Evolutionary conservation across 2,329 filamentous ascomycete species (phyloP).

Genomic region (Penicillium sp.): DNA sequence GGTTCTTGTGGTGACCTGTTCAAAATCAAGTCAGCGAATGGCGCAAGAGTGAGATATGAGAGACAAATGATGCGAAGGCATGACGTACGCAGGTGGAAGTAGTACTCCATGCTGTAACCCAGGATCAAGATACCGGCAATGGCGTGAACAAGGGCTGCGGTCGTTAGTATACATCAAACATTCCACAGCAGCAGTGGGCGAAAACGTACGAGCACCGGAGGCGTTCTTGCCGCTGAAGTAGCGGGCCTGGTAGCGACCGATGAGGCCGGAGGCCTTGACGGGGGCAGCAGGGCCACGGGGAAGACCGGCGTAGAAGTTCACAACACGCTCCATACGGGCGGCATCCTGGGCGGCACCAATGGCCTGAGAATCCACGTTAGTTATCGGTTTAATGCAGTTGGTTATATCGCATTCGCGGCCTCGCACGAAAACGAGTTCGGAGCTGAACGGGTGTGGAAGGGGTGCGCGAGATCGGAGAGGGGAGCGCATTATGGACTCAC

Average conservation of each 20-base stretch:
- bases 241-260: slow-evolving; percentile 79
- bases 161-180: slow-evolving; percentile 13
- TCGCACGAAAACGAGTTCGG: slow-evolving; percentile 29
- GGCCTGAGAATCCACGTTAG: slow-evolving; percentile 67
- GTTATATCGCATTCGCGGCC: slow-evolving; percentile 7
- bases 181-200: not conserved
- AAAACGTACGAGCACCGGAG: slow-evolving; percentile 77
- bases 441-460: slow-evolving; percentile 17
- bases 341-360: slow-evolving; percentile 95
- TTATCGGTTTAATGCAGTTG: slow-evolving; percentile 8
- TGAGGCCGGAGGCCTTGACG: slow-evolving; percentile 75
- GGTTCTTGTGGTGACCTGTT: slow-evolving; percentile 99
- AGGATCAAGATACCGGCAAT: slow-evolving; percentile 76
- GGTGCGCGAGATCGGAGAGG: slow-evolving; percentile 10
- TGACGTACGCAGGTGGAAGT: slow-evolving; percentile 96
- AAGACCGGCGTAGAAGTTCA: slow-evolving; percentile 98
- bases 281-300: slow-evolving; percentile 89
- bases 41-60: not conserved
- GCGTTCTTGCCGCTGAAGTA: slow-evolving; percentile 92
- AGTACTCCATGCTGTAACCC: slow-evolving; percentile 98
- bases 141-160: slow-evolving; percentile 80
- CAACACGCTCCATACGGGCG: slow-evolving; percentile 94
- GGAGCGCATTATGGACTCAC: slow-evolving; percentile 30
- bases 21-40: slow-evolving; percentile 12
- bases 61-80: not conserved